Base-by-base conservation (phyloP, 1,284 basidiomycete genomes). In the Anthracocystis walkeri region DNA sequence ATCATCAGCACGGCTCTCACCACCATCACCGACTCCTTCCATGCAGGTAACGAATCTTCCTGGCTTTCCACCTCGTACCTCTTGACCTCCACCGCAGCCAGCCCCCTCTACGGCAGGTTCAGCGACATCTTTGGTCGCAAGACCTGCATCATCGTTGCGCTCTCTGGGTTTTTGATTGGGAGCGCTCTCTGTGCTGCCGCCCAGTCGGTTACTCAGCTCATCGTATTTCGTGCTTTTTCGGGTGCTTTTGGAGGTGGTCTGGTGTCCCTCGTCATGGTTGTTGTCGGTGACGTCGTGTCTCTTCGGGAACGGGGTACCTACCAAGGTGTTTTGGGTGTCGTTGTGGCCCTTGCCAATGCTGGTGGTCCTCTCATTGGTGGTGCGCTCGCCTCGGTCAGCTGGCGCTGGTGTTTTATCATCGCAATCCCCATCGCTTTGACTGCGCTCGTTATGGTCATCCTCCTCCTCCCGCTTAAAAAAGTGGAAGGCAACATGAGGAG, bases 51-150 rank as follows among this genome's bases (percentile, higher is more conserved):
- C 54, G 86, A 86, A 65, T 87, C 91, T 16, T 73, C 78, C 11
- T 87, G 86, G 87, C 84, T 87, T 18, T 87, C 86, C 1, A 80
- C 84, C 3, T 85, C 86, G 0, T 87, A 87, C 65, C 82, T 87
- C 4, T 79, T 87, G 29, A 79, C 86, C 1, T 80, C 83, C 8
- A 83, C 86, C 2, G 84, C 86, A 0, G 54, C 86, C 18, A 77
- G 86, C 2, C 87, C 87, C 16, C 60, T 80, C 20, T 79, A 80
- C 41, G 80, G 82, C 50, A 50, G 79, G 21, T 89, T 92, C n/a
- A 87, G 90, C 87, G 92, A 93, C 75, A 92, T 86, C 40, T 68
- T 77, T 41, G 92, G 92, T 18, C 87, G 92, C 31, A 93, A 93
- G 81, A 85, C 86, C 20, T 89, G 90, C 0, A 86, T 93, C 44